These are phyloP conservation scores for Isatis lusitanica DNA, from an alignment of 441 rosid species.

Conservation along the genomic window DNA sequence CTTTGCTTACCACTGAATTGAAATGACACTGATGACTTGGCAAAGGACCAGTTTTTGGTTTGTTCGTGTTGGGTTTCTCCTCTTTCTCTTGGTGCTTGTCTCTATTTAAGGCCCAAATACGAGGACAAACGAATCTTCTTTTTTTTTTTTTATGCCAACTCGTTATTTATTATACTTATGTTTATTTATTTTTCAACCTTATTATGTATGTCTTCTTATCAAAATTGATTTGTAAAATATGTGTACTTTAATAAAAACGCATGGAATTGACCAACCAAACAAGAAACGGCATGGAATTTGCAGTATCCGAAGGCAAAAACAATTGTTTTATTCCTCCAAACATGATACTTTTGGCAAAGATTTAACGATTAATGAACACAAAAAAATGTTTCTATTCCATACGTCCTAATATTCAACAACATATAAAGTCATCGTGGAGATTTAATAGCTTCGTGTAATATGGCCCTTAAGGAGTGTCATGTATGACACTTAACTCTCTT, in stretches of 20 bases:
- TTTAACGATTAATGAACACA: background rate
- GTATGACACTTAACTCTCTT: too few species aligned
- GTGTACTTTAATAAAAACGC: background rate
- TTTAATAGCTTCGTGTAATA: background rate
- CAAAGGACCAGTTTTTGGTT: background rate
- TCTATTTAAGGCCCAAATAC: conserved; percentile 26
- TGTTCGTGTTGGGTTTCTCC: background rate
- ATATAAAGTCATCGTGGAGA: background rate
- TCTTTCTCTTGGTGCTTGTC: background rate
- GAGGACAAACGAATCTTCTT: background rate
- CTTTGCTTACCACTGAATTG: background rate
- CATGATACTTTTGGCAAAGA: background rate
- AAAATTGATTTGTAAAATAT: background rate
- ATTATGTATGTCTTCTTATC: too few species aligned
- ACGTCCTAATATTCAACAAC: background rate
- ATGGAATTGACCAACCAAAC: background rate
- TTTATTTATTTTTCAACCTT: too few species aligned
- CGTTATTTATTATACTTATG: too few species aligned
- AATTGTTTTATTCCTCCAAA: background rate
- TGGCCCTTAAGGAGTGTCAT: too few species aligned
- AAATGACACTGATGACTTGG: background rate
- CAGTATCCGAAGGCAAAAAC: background rate
- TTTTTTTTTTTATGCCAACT: background rate
- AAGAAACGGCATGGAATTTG: conserved; percentile 20
- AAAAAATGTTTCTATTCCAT: background rate